phyloP scores from a whole-genome alignment of 2,329 filamentous ascomycete genomes.

The Amauroascus verrucosus region DNA sequence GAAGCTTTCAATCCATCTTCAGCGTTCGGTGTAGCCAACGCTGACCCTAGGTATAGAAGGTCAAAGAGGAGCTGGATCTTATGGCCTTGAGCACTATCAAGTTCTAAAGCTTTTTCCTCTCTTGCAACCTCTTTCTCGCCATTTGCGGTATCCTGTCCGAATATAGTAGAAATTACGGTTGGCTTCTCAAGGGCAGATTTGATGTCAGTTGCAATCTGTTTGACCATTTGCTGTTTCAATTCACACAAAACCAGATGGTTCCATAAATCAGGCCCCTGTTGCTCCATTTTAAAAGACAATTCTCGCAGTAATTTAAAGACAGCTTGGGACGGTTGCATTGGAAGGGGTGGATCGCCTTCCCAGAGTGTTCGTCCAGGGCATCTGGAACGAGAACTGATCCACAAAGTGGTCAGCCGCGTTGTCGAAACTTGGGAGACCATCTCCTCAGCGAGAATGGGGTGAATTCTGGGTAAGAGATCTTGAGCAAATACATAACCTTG shows the following conservation, averaged over 20 bases:
- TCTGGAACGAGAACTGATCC: slow-evolving; percentile 36
- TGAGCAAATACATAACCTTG: slow-evolving; percentile 44
- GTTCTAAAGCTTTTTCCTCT: background rate
- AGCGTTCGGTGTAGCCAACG: slow-evolving; percentile 27
- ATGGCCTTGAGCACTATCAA: slow-evolving; percentile 20
- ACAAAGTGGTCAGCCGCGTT: slow-evolving; percentile 35
- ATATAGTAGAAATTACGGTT: background rate
- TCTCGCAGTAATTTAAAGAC: slow-evolving; percentile 61
- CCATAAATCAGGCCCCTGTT: slow-evolving; percentile 70
- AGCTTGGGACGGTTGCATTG: slow-evolving; percentile 65
- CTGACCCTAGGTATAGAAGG: slow-evolving; percentile 27
- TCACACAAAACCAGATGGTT: slow-evolving; percentile 54
- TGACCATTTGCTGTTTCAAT: slow-evolving; percentile 51
- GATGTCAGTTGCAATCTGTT: slow-evolving; percentile 35
- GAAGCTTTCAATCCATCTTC: background rate
- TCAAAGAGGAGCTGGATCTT: slow-evolving; percentile 34
- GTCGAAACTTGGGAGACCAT: slow-evolving; percentile 40
- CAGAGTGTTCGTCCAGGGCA: slow-evolving; percentile 59
- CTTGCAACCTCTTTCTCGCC: slow-evolving; percentile 10
- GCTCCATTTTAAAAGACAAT: slow-evolving; percentile 57
- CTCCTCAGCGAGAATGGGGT: slow-evolving; percentile 49
- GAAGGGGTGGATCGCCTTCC: slow-evolving; percentile 67
- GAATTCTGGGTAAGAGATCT: slow-evolving; percentile 52
- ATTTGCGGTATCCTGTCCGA: background rate
- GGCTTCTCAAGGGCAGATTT: background rate